Conservation (phyloP, 2,329 filamentous ascomycete genomes). For the Monosporascus sp. region DNA sequence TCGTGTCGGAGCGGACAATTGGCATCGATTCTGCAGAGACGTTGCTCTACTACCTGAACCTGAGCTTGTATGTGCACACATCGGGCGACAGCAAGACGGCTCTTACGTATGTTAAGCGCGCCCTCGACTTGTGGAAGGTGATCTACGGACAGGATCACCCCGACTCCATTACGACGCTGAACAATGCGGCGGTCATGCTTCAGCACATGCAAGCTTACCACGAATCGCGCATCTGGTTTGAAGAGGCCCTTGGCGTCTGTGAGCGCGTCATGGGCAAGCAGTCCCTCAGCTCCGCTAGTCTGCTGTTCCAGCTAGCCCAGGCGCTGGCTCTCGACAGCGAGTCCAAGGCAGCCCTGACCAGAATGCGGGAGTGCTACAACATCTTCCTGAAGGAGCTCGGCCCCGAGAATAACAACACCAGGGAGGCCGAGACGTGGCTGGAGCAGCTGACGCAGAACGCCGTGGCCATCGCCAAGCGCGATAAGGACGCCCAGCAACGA, state of each 20-base stretch:
- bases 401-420: conserved; percentile 90
- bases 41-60: conserved; percentile 89
- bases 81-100: conserved; percentile 84
- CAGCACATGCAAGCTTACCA: conserved; percentile 93
- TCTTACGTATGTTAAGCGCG: conserved; percentile 85
- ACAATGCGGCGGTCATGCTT: conserved; percentile 98
- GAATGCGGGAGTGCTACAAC: conserved; percentile 95
- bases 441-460: conserved; percentile 95
- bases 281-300: conserved; percentile 87
- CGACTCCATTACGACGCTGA: conserved; percentile 96
- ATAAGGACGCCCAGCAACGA: conserved; percentile 76
- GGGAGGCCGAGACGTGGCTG: conserved; percentile 94
- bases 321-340: conserved; percentile 94
- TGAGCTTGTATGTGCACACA: conserved; percentile 90
- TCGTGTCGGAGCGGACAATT: conserved; percentile 89
- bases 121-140: conserved; percentile 91
- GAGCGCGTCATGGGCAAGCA: conserved; percentile 84
- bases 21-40: conserved; percentile 93
- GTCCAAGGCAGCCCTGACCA: conserved; percentile 81
- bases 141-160: conserved; percentile 92
- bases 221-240: conserved; percentile 94
- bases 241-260: conserved; percentile 83
- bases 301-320: conserved; percentile 95
- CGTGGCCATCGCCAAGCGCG: conserved; percentile 88
- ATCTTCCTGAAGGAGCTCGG: conserved; percentile 89